Evolutionary conservation across 208 protist genomes (phyloP).

Genomic region (Leishmania gerbilli): DNA sequence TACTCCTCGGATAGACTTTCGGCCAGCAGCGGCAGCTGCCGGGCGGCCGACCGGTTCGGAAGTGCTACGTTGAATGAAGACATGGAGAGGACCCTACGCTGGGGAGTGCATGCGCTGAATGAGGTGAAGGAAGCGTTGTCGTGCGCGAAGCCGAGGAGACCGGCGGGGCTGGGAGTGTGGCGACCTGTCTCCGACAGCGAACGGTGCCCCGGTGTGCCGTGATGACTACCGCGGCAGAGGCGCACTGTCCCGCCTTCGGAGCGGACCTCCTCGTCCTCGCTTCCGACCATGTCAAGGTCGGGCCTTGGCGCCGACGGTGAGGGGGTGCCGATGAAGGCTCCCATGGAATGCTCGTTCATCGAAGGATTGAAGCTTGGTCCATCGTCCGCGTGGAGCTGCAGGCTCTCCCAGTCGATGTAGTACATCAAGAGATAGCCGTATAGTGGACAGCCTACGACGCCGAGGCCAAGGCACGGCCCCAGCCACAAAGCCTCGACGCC

Average conservation of each 20-base stretch:
- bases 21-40: constrained; percentile 5
- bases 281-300: constrained; percentile 13
- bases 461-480: constrained; percentile 62
- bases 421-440: constrained; percentile 68
- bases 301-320: constrained; percentile 7
- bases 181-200: not conserved
- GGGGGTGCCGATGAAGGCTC: constrained; percentile 9
- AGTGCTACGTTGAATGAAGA: constrained; percentile 13
- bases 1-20: not conserved
- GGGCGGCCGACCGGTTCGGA: constrained; percentile 14
- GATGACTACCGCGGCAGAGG: not conserved
- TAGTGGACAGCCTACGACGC: constrained; percentile 54
- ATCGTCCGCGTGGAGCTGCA: constrained; percentile 39
- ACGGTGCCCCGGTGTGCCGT: not conserved
- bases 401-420: constrained; percentile 66
- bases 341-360: constrained; percentile 32
- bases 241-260: not conserved
- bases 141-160: not conserved
- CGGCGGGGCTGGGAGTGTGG: constrained; percentile 1
- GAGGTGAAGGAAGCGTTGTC: constrained; percentile 26
- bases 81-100: constrained; percentile 33
- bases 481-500: constrained; percentile 76
- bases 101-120: constrained; percentile 24
- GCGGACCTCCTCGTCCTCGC: constrained; percentile 2
- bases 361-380: constrained; percentile 28